Percentiles rank a stretch among this genome's conserved stretches.
Evolutionary conservation across 2,329 filamentous ascomycete species (phyloP).

Genomic region (Berkeleyomyces basicola): DNA sequence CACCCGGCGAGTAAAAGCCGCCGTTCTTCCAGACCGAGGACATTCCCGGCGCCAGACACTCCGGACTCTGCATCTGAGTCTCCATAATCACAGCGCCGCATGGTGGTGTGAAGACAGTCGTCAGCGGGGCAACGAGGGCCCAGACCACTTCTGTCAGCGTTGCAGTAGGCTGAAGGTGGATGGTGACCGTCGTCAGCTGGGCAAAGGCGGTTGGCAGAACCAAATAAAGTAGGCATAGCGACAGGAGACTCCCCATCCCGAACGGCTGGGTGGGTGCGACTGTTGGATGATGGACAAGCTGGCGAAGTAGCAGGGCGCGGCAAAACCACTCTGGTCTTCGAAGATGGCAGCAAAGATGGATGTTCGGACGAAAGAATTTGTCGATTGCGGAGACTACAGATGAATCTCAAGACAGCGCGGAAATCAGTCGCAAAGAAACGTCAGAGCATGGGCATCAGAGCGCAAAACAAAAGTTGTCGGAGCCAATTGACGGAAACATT

Average conservation of each 20-base stretch:
- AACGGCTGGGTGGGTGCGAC: not conserved
- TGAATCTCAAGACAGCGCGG: too few species aligned
- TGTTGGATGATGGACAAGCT: not conserved
- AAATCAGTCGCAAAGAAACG: too few species aligned
- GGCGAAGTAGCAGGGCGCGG: not conserved
- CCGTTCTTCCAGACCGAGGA: constrained; percentile 16
- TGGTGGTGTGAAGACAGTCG: constrained; percentile 6
- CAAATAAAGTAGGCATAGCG: not conserved
- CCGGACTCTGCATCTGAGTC: constrained; percentile 1
- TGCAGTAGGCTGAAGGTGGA: not conserved
- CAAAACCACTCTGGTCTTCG: not conserved
- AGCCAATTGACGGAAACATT: not conserved
- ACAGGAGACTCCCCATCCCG: not conserved
- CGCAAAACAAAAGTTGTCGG: not conserved
- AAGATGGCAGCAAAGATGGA: not conserved
- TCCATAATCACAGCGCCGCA: constrained; percentile 8
- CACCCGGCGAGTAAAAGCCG: constrained; percentile 20
- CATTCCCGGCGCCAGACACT: constrained; percentile 10
- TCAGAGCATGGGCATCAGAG: not conserved
- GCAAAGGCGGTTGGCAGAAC: not conserved
- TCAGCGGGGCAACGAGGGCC: constrained; percentile 7
- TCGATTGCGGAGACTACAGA: not conserved
- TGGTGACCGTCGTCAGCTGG: constrained; percentile 4
- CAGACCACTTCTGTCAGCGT: not conserved
- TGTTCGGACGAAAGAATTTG: not conserved